Percentiles rank a stretch among this genome's conserved stretches.
Evolutionary conservation across 176 grass and related monocot genomes (phyloP).

Genomic region (Otatea glauca): DNA sequence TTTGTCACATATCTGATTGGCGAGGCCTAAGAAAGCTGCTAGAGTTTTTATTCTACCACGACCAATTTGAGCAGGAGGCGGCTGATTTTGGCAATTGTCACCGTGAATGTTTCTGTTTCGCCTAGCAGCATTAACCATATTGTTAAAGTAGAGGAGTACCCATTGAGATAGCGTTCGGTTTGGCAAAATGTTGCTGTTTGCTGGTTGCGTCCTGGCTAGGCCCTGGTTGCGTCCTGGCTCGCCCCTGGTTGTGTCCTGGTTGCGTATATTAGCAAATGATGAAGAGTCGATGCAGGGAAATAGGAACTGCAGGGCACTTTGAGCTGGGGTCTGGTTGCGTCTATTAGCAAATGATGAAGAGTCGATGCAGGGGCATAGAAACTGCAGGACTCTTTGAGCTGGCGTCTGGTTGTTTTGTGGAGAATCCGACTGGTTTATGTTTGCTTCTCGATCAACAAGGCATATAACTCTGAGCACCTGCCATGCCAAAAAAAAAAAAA

Average conservation of each 20-base stretch:
- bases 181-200: too few relatives aligned
- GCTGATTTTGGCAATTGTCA: neutral
- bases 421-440: neutral
- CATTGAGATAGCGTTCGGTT: too few relatives aligned
- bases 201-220: neutral
- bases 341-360: too few relatives aligned
- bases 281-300: too few relatives aligned
- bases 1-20: neutral
- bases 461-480: conserved; percentile 23
- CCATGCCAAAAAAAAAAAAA: neutral
- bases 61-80: neutral
- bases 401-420: neutral
- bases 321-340: neutral
- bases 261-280: too few relatives aligned
- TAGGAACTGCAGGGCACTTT: neutral
- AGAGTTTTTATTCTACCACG: neutral
- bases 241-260: too few relatives aligned
- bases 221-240: too few relatives aligned
- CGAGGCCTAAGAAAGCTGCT: conserved; percentile 17
- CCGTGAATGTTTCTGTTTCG: neutral
- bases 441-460: neutral
- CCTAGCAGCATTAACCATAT: neutral
- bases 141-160: too few relatives aligned
- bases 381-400: neutral
- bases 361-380: too few relatives aligned